These are phyloP conservation scores for Anastatica hierochuntica DNA, from an alignment of 345 rosid species.

Conservation along the genomic window DNA sequence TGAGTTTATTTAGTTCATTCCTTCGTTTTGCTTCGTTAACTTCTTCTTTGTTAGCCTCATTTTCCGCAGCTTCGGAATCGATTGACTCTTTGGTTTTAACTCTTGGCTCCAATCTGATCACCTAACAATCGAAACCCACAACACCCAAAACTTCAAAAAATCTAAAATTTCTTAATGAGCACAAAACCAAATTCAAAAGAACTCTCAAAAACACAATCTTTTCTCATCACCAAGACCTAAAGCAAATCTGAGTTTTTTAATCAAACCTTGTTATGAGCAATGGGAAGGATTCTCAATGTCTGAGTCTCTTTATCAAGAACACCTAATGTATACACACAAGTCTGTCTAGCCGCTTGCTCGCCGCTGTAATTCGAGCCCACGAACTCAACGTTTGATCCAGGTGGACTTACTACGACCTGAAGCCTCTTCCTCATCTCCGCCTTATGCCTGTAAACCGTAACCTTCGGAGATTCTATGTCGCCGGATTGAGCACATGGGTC, in stretches of 20 bases:
- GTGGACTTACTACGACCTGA: constrained; percentile 57
- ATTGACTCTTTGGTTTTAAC: constrained; percentile 20
- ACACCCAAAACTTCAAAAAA: background rate
- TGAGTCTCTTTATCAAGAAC: constrained; percentile 53
- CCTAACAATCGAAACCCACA: constrained; percentile 30
- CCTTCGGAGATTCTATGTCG: constrained; percentile 12
- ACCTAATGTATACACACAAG: constrained; percentile 55
- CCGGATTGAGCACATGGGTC: constrained; percentile 25
- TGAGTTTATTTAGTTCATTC: constrained; percentile 17
- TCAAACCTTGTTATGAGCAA: constrained; percentile 69
- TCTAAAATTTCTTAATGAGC: background rate
- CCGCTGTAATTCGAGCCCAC: constrained; percentile 60
- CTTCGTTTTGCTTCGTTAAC: constrained; percentile 1
- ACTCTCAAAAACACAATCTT: background rate
- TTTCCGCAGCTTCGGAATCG: constrained; percentile 29
- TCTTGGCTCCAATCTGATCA: constrained; percentile 68
- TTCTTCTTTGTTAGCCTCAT: constrained; percentile 28
- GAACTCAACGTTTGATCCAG: constrained; percentile 47
- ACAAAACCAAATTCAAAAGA: background rate
- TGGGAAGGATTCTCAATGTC: constrained; percentile 55
- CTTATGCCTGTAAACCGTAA: constrained; percentile 39
- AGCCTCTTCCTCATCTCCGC: constrained; percentile 36
- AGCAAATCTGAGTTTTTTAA: background rate
- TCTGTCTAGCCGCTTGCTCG: constrained; percentile 55
- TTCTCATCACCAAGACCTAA: background rate